These are phyloP conservation scores for Ehretia macrophylla DNA, from an alignment of 257 asterid genomes.

Conservation along the genomic window DNA sequence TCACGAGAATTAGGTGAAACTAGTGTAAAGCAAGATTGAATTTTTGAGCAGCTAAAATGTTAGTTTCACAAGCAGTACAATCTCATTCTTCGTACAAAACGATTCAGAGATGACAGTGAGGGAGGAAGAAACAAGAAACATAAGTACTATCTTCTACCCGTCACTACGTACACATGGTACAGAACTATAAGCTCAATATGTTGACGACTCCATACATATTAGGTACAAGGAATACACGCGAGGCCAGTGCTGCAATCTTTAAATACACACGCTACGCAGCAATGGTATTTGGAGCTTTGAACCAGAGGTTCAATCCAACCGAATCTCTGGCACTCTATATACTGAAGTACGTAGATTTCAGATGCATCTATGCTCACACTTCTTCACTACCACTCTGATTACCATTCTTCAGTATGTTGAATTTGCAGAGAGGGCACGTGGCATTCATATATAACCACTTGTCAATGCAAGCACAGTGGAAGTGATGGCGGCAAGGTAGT, in stretches of 20 bases:
- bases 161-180: too few species aligned
- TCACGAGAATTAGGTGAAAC: too few species aligned
- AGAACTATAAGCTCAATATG: too few species aligned
- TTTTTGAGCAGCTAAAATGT: too few species aligned
- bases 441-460: slow-evolving; percentile 95
- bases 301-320: too few species aligned
- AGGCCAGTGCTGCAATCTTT: background rate
- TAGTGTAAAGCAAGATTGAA: too few species aligned
- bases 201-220: background rate
- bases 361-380: slow-evolving; percentile 29
- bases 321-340: background rate
- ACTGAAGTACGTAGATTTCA: background rate
- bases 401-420: slow-evolving; percentile 74
- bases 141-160: too few species aligned
- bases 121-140: too few species aligned
- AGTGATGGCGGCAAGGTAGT: slow-evolving; percentile 96
- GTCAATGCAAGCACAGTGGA: slow-evolving; percentile 83
- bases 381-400: slow-evolving; percentile 65
- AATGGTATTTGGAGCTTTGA: too few species aligned
- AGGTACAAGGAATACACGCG: background rate
- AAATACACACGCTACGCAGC: slow-evolving; percentile 18
- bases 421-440: slow-evolving; percentile 95
- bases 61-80: too few species aligned
- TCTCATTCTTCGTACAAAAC: too few species aligned
- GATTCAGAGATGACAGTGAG: too few species aligned